phyloP scores from a whole-genome alignment of 192 early-diverging fungal species.

The Coemansia pectinata region DNA sequence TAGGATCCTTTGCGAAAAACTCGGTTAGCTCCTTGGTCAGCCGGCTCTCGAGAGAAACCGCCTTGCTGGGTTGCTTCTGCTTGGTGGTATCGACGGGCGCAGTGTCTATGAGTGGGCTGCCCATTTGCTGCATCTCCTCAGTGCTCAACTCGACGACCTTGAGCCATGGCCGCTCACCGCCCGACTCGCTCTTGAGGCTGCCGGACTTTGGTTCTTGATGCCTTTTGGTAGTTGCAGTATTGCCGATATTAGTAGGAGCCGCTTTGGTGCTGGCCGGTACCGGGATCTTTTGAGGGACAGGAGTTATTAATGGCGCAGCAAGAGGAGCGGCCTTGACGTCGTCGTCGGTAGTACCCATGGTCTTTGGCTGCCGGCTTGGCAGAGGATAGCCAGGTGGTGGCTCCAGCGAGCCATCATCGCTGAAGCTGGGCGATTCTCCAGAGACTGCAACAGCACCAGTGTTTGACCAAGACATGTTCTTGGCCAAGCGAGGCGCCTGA shows the following conservation, averaged over 20 bases:
- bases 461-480: slow-evolving; percentile 39
- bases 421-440: slow-evolving; percentile 25
- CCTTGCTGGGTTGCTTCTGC: slow-evolving; percentile 22
- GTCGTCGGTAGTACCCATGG: neutral
- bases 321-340: slow-evolving; percentile 19
- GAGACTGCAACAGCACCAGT: slow-evolving; percentile 15
- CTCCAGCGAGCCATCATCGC: slow-evolving; percentile 30
- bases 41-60: slow-evolving; percentile 32
- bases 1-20: slow-evolving; percentile 7
- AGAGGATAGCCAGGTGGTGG: slow-evolving; percentile 10
- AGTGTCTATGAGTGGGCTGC: slow-evolving; percentile 30
- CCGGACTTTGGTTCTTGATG: slow-evolving; percentile 17
- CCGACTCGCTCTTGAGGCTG: slow-evolving; percentile 13
- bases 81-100: slow-evolving; percentile 11
- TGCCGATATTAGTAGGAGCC: neutral
- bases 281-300: slow-evolving; percentile 37
- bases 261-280: slow-evolving; percentile 18
- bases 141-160: slow-evolving; percentile 44
- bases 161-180: slow-evolving; percentile 45
- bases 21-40: slow-evolving; percentile 26
- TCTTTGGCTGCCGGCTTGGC: slow-evolving; percentile 14
- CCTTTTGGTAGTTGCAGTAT: slow-evolving; percentile 11
- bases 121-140: slow-evolving; percentile 45
- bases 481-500: slow-evolving; percentile 22
- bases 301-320: slow-evolving; percentile 39